These are phyloP conservation scores for Gnomoniopsis sp. DNA, from an alignment of 2,329 filamentous ascomycete genomes.

Conservation along the genomic window DNA sequence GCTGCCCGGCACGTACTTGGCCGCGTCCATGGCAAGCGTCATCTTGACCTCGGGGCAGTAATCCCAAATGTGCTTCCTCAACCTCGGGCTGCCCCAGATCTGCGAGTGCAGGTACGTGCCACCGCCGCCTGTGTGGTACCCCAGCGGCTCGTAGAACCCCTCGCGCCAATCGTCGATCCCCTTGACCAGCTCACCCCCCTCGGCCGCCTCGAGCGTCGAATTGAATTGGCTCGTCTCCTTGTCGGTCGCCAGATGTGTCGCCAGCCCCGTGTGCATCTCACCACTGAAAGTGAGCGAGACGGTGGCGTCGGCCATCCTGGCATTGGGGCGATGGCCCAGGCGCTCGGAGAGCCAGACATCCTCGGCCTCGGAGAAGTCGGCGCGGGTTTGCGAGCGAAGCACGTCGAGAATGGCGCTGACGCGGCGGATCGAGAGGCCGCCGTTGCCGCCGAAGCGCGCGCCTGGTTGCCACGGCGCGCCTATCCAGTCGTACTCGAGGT, in stretches of 20 bases:
- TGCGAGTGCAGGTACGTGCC: constrained; percentile 37
- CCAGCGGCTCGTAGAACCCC: constrained; percentile 47
- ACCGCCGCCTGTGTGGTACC: constrained; percentile 48
- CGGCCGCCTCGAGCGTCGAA: constrained; percentile 19
- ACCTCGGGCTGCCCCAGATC: constrained; percentile 43
- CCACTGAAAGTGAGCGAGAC: constrained; percentile 19
- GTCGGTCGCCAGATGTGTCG: constrained; percentile 15
- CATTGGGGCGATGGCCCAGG: constrained; percentile 43
- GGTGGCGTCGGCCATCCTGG: constrained; percentile 40
- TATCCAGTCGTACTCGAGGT: constrained; percentile 53
- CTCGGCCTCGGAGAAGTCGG: constrained; percentile 48
- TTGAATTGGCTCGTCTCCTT: constrained; percentile 15
- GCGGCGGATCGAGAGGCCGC: constrained; percentile 51
- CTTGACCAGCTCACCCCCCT: constrained; percentile 36
- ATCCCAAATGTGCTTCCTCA: constrained; percentile 45
- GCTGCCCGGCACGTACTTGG: constrained; percentile 45
- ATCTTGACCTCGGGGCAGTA: constrained; percentile 53
- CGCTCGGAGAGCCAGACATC: constrained; percentile 54
- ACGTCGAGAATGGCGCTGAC: constrained; percentile 48
- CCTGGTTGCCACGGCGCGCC: constrained; percentile 39
- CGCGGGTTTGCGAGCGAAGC: constrained; percentile 46
- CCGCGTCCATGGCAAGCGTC: constrained; percentile 44
- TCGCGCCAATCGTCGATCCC: constrained; percentile 41
- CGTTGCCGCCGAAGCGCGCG: constrained; percentile 49
- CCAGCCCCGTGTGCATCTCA: constrained; percentile 17